Evolutionary conservation across 2,329 filamentous ascomycete genomes (phyloP).

Genomic region (Ophidiomyces ophidiicola): DNA sequence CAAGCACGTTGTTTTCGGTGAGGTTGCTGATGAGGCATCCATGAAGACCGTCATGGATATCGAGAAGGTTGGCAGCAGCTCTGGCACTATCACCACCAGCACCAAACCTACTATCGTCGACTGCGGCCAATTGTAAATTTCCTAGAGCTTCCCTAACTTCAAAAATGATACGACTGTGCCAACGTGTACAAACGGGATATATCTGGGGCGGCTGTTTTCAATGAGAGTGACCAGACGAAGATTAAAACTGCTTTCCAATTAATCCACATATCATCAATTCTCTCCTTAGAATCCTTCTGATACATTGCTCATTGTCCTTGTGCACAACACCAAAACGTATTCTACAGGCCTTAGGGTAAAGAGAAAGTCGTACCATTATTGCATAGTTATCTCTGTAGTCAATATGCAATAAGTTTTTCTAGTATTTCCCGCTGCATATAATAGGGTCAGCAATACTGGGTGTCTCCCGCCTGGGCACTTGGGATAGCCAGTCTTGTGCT

Average conservation of each 20-base stretch:
- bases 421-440: too few relatives aligned
- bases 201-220: constrained; percentile 12
- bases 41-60: constrained; percentile 46
- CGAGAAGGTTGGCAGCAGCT: constrained; percentile 46
- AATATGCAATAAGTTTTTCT: too few relatives aligned
- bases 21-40: constrained; percentile 46
- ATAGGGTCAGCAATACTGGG: too few relatives aligned
- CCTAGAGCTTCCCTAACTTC: neutral
- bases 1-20: constrained; percentile 58
- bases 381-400: too few relatives aligned
- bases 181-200: constrained; percentile 4
- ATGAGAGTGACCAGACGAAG: constrained; percentile 5
- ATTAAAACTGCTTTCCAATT: constrained; percentile 9
- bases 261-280: constrained; percentile 6
- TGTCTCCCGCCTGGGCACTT: too few relatives aligned
- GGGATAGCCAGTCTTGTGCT: too few relatives aligned
- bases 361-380: too few relatives aligned
- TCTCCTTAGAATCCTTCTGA: constrained; percentile 1
- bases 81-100: constrained; percentile 41
- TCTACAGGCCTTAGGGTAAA: too few relatives aligned
- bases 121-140: constrained; percentile 37
- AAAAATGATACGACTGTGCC: constrained; percentile 1
- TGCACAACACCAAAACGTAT: neutral
- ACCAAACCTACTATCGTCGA: constrained; percentile 45
- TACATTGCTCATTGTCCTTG: constrained; percentile 4